A percentile compares a stretch with the other conserved stretches of the same genome.
Conservation (phyloP, 2,329 filamentous ascomycete species). For the Rutstroemia sp. region DNA sequence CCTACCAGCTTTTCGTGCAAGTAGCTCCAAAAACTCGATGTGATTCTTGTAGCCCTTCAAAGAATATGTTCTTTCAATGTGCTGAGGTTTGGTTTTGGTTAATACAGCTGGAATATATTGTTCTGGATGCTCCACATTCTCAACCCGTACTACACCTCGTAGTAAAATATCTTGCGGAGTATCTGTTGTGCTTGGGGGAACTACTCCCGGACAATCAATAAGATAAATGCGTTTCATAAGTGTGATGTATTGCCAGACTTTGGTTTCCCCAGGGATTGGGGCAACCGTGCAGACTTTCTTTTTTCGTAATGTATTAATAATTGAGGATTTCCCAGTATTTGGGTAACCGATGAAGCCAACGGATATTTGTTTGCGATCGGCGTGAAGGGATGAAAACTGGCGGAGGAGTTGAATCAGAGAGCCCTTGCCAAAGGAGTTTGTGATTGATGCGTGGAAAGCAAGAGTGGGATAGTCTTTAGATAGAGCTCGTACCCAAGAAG, state of each 20-base stretch:
- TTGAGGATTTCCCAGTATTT: conserved; percentile 91
- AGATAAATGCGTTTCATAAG: conserved; percentile 91
- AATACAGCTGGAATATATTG: conserved; percentile 89
- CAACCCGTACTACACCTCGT: conserved; percentile 84
- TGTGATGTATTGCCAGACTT: conserved; percentile 97
- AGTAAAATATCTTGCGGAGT: conserved; percentile 82
- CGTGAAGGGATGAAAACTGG: conserved; percentile 86
- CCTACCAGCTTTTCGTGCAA: conserved; percentile 81
- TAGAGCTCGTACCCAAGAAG: conserved; percentile 81
- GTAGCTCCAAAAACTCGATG: conserved; percentile 75
- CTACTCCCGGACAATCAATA: conserved; percentile 95
- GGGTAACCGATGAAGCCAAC: conserved; percentile 74
- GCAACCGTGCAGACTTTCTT: conserved; percentile 93
- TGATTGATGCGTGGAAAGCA: conserved; percentile 90
- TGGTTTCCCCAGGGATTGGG: conserved; percentile 93
- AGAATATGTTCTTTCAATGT: conserved; percentile 90
- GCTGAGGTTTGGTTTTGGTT: conserved; percentile 70
- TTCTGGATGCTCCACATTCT: conserved; percentile 93
- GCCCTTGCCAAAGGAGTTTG: conserved; percentile 94
- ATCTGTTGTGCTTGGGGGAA: conserved; percentile 79
- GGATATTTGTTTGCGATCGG: conserved; percentile 87
- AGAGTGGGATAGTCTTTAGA: conserved; percentile 91
- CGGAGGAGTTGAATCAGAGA: conserved; percentile 85
- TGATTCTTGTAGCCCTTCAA: conserved; percentile 70
- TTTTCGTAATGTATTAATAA: conserved; percentile 92